A percentile compares a stretch with the other conserved stretches of the same genome.
Conservation (phyloP, 768 basidiomycete genomes). For the Russula lepida region DNA sequence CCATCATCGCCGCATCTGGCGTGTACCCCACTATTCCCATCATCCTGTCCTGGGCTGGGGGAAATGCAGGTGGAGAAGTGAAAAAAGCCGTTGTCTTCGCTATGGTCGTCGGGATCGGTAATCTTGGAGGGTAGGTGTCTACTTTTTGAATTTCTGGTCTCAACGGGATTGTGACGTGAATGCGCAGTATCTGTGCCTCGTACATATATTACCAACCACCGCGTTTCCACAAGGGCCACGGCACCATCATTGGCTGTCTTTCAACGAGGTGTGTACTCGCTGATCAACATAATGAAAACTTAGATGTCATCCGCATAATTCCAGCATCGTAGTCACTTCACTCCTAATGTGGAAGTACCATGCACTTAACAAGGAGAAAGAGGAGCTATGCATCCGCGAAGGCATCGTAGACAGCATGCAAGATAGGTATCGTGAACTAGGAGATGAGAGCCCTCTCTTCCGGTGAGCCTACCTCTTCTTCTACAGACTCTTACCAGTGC, state of each 20-base stretch:
- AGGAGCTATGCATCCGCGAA: constrained; percentile 35
- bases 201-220: constrained; percentile 36
- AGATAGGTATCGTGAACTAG: constrained; percentile 40
- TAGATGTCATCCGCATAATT: not conserved
- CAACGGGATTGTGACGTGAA: not conserved
- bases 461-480: constrained; percentile 27
- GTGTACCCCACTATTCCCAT: constrained; percentile 44
- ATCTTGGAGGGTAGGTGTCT: constrained; percentile 41
- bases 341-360: constrained; percentile 44
- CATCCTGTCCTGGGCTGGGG: constrained; percentile 45
- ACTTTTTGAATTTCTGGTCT: constrained; percentile 19
- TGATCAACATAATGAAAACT: not conserved
- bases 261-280: constrained; percentile 16
- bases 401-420: constrained; percentile 35
- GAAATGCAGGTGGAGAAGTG: constrained; percentile 48
- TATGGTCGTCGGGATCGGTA: constrained; percentile 46
- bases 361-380: constrained; percentile 42
- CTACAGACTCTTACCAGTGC: not conserved
- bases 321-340: constrained; percentile 34
- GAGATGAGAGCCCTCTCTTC: constrained; percentile 49
- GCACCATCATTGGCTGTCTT: constrained; percentile 32
- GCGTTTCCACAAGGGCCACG: constrained; percentile 32
- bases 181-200: constrained; percentile 34
- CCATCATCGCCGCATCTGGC: constrained; percentile 43
- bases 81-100: constrained; percentile 45